Evolutionary conservation across 495 filamentous ascomycete genomes (phyloP).

Genomic region (Lineolata rhizophorae): DNA sequence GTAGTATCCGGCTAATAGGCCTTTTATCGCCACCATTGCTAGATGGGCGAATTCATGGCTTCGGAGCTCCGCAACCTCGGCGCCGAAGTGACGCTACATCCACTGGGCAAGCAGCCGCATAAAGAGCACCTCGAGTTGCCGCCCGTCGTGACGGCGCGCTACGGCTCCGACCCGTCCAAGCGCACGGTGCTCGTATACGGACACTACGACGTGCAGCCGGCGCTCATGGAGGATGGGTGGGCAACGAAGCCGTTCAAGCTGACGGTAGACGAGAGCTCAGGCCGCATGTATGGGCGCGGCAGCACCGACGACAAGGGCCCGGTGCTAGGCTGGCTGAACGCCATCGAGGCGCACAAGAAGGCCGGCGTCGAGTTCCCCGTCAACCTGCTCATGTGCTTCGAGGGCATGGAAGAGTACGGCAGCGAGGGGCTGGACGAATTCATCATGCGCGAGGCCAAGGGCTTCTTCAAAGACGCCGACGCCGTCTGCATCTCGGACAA

Average conservation of each 20-base stretch:
- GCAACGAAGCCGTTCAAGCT: constrained; percentile 85
- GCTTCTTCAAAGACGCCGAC: constrained; percentile 84
- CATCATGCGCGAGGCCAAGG: constrained; percentile 69
- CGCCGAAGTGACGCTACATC: constrained; percentile 62
- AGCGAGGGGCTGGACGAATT: constrained; percentile 92
- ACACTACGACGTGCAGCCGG: constrained; percentile 98
- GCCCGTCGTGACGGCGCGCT: constrained; percentile 75
- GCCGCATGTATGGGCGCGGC: constrained; percentile 86
- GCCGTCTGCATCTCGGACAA: constrained; percentile 98
- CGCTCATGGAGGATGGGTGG: constrained; percentile 86
- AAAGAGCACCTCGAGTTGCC: constrained; percentile 80
- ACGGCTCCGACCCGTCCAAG: constrained; percentile 78
- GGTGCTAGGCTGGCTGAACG: constrained; percentile 92
- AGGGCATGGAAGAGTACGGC: constrained; percentile 99
- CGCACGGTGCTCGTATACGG: constrained; percentile 91
- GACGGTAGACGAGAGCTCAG: constrained; percentile 69
- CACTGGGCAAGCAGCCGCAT: constrained; percentile 73
- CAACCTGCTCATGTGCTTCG: constrained; percentile 98
- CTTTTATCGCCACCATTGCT: constrained; percentile 1
- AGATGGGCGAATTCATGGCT: constrained; percentile 88
- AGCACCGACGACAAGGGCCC: constrained; percentile 97
- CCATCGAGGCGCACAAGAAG: constrained; percentile 90
- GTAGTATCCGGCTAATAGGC: constrained; percentile 1
- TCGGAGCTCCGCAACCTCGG: constrained; percentile 63
- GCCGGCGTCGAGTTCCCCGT: constrained; percentile 88